phyloP scores from a whole-genome alignment of 2,329 filamentous ascomycete species.

The Aspergillus awamori region DNA sequence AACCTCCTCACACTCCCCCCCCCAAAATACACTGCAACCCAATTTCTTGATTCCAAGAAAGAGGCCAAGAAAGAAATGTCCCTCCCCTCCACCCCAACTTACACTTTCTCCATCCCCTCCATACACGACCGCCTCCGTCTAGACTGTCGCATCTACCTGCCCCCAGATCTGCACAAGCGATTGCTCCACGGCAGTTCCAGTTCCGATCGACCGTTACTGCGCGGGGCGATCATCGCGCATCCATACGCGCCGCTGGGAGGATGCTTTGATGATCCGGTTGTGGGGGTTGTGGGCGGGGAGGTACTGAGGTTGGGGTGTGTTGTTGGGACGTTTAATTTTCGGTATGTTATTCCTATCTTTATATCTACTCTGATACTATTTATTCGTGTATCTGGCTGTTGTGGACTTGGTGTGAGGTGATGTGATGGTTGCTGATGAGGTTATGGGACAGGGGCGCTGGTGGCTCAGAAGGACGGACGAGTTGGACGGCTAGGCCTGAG shows the following conservation, averaged over 20 bases:
- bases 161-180: slow-evolving; percentile 36
- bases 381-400: background rate
- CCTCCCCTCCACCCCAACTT: slow-evolving; percentile 38
- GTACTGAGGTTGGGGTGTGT: slow-evolving; percentile 72
- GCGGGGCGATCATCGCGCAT: slow-evolving; percentile 74
- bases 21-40: background rate
- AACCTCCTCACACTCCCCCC: no score
- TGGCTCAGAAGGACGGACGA: slow-evolving; percentile 74
- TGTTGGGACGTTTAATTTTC: slow-evolving; percentile 89
- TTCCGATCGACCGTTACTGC: slow-evolving; percentile 37
- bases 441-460: slow-evolving; percentile 67
- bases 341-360: slow-evolving; percentile 53
- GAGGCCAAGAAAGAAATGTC: slow-evolving; percentile 2
- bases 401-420: background rate
- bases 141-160: slow-evolving; percentile 82
- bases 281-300: slow-evolving; percentile 65
- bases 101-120: slow-evolving; percentile 78
- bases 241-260: slow-evolving; percentile 90
- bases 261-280: slow-evolving; percentile 77
- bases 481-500: slow-evolving; percentile 84
- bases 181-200: slow-evolving; percentile 25
- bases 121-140: slow-evolving; percentile 75
- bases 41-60: background rate
- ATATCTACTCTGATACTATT: no score
- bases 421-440: slow-evolving; percentile 16